phyloP scores from a whole-genome alignment of 164 flowering plant genomes.

The Vitis rotundifolia region DNA sequence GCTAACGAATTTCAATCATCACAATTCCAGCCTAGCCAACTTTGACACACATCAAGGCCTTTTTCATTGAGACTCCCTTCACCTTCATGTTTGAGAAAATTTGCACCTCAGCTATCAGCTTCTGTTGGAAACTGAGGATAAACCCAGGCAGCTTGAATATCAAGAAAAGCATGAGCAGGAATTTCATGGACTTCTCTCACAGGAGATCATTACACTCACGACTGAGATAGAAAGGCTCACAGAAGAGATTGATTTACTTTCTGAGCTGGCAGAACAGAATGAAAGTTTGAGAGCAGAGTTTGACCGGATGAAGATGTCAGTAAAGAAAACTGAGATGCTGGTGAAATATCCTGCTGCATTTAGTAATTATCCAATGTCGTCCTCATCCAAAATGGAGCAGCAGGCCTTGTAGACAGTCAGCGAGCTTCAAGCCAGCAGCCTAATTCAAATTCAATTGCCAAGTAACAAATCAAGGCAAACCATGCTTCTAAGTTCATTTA shows the following conservation, averaged over 20 bases:
- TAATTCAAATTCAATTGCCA: too few species aligned
- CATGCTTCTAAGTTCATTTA: not conserved
- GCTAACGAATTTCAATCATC: too few species aligned
- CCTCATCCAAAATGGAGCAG: too few species aligned
- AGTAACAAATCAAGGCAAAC: too few species aligned
- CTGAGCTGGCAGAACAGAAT: conserved; percentile 33
- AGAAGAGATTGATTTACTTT: conserved; percentile 34
- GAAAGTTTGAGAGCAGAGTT: conserved; percentile 37
- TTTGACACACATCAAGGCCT: too few species aligned
- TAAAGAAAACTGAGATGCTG: conserved; percentile 34
- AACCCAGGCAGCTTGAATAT: conserved; percentile 46
- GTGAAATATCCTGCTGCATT: too few species aligned
- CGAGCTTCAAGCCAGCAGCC: too few species aligned
- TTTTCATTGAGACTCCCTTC: too few species aligned
- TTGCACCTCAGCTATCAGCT: conserved; percentile 10
- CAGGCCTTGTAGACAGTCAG: too few species aligned
- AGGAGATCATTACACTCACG: conserved; percentile 43
- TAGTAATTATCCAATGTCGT: too few species aligned
- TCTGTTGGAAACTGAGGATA: conserved; percentile 40
- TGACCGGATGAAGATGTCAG: conserved; percentile 32
- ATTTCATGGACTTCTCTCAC: conserved; percentile 27
- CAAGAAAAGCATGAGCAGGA: conserved; percentile 48
- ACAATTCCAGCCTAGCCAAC: too few species aligned
- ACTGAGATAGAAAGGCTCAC: conserved; percentile 44
- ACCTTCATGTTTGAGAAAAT: too few species aligned